Base-by-base conservation (phyloP, 2,329 filamentous ascomycete species). In the Colletotrichum destructivum region DNA sequence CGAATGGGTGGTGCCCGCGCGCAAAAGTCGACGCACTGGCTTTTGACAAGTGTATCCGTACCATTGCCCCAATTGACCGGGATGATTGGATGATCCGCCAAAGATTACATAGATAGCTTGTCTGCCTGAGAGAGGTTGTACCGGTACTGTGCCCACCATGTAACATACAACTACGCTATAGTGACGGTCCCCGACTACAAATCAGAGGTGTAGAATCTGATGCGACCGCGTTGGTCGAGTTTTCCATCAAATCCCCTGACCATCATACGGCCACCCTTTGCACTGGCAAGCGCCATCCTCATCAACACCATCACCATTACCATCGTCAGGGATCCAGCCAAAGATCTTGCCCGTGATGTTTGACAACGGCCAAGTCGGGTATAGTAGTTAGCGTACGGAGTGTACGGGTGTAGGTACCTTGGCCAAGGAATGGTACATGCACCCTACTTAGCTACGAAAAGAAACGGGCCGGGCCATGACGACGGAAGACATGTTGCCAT, bases 251-350 rank as follows among this genome's bases (percentile, higher is more conserved):
- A 55, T 57, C 31, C 69, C 59, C n/a, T 55, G 54, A 59, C 65
- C 47, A 59, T 38, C 44, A 62, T 67, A 57, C 57, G 57, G 51
- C 44, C 63, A 57, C 51, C 31, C 31, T 13, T 21, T 18, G 18
- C 56, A 68, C 52, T 40, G 47, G 69, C 64, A 71, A 54, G 52
- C 64, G 62, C 62, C 46, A 40, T 62, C 49, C 52, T 54, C 35
- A 49, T 52, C 52, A 51, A 68, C 57, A 31, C 69, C 69, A 64
- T 72, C 18, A 23, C 65, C 46, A 46, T 60, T 38, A 38, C 35
- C 35, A 38, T 11, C 8, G 35, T 9, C 35, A 11, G 35, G 35
- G 35, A 38, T 11, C 35, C 35, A 38, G 35, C 35, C 47, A 18
- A 62, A 71, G 63, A 62, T 44, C 44, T 59, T 59, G 47, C 44